Evolutionary conservation across 768 basidiomycete species (phyloP).

Genomic region (Sarcodon aspratus): DNA sequence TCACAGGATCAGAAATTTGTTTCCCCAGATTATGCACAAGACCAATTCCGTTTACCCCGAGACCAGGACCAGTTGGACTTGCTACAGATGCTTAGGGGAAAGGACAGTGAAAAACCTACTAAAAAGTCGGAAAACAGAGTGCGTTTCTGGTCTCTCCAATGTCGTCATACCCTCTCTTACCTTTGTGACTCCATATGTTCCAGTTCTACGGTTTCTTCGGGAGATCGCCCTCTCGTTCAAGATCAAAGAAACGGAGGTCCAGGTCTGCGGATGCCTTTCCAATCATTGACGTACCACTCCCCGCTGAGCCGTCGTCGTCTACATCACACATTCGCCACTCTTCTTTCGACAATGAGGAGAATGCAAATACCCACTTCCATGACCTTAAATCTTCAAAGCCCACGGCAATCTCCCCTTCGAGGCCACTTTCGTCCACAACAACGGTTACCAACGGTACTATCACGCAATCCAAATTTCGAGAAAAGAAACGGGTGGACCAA

Average conservation of each 20-base stretch:
- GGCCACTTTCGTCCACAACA: neutral
- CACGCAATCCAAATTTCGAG: no score
- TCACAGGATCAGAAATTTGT: conserved; percentile 8
- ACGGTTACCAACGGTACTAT: neutral
- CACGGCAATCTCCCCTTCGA: neutral
- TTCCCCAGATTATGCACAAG: conserved; percentile 2
- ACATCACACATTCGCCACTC: no score
- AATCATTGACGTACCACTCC: neutral
- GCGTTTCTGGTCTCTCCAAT: conserved; percentile 4
- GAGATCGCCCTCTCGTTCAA: conserved; percentile 47
- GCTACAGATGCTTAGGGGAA: neutral
- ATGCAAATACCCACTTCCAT: no score
- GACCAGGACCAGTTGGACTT: neutral
- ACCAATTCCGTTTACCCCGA: neutral
- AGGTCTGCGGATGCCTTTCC: conserved; percentile 13
- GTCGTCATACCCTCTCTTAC: conserved; percentile 4
- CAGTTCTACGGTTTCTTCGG: conserved; percentile 51
- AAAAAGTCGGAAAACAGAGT: neutral
- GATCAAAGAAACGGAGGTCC: conserved; percentile 20
- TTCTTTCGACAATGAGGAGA: no score
- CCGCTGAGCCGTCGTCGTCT: no score
- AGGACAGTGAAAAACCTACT: neutral
- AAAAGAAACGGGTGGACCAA: no score
- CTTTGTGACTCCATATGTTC: conserved; percentile 7
- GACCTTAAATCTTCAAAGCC: no score